Conservation (phyloP, 2,329 filamentous ascomycete species). For the Alternaria infectoria region DNA sequence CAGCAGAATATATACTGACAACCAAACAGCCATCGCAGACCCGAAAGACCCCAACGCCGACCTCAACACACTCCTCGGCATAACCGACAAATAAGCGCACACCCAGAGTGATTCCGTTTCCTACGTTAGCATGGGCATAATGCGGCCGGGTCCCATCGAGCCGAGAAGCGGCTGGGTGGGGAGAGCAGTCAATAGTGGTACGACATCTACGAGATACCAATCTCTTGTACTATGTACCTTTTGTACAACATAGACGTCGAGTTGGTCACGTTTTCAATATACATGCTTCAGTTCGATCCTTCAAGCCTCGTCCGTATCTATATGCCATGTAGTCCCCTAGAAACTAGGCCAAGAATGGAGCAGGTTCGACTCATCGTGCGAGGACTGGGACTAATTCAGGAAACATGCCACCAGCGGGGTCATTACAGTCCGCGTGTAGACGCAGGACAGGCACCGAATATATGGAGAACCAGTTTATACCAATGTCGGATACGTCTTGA, state of each 20-base stretch:
- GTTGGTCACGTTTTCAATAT: conserved; percentile 45
- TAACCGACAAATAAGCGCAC: conserved; percentile 43
- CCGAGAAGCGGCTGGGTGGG: conserved; percentile 18
- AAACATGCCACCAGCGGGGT: neutral
- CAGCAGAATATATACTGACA: neutral
- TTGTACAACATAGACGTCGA: conserved; percentile 50
- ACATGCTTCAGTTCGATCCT: conserved; percentile 31
- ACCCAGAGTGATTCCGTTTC: conserved; percentile 7
- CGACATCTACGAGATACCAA: conserved; percentile 27
- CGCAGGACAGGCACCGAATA: neutral
- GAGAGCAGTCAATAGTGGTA: conserved; percentile 27
- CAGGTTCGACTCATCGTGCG: fast-evolving
- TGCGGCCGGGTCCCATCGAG: conserved; percentile 17
- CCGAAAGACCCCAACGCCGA: conserved; percentile 90
- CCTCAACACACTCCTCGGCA: conserved; percentile 69
- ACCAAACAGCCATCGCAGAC: conserved; percentile 62
- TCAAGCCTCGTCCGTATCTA: neutral
- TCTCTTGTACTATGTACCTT: conserved; percentile 50
- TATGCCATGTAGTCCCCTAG: no score
- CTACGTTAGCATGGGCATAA: conserved; percentile 34
- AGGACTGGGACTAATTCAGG: neutral
- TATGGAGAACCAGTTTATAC: neutral
- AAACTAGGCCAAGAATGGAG: fast-evolving
- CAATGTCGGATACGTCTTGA: neutral
- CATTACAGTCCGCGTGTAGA: neutral